These are phyloP conservation scores for Cercis canadensis DNA, from an alignment of 306 rosid species.

Conservation along the genomic window DNA sequence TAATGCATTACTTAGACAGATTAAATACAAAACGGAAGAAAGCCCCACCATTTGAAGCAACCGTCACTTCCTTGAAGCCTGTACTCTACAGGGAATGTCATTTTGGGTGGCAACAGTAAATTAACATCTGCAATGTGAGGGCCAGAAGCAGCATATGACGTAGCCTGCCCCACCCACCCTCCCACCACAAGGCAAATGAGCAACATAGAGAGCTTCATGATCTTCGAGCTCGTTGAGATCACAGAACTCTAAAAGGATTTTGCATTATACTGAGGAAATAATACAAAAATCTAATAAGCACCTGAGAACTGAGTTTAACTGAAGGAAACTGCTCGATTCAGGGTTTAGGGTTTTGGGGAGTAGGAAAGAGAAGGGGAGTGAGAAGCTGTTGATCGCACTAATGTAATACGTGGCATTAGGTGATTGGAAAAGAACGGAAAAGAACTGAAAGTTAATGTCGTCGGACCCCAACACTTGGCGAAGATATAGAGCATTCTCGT, in stretches of 20 bases:
- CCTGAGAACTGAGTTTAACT: too few species aligned
- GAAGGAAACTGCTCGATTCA: too few species aligned
- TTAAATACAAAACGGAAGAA: background rate
- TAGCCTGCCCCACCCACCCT: constrained; percentile 32
- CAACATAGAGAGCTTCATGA: constrained; percentile 35
- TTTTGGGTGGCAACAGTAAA: constrained; percentile 79
- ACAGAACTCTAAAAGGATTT: background rate
- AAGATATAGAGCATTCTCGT: too few species aligned
- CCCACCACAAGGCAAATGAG: constrained; percentile 38
- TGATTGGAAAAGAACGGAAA: too few species aligned
- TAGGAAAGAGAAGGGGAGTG: too few species aligned
- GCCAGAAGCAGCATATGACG: constrained; percentile 59
- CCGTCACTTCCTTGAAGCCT: constrained; percentile 93
- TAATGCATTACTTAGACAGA: background rate
- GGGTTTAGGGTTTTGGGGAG: too few species aligned
- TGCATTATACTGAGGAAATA: background rate
- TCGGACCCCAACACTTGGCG: too few species aligned
- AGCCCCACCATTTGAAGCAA: constrained; percentile 82
- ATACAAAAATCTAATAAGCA: too few species aligned
- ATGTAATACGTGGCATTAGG: too few species aligned
- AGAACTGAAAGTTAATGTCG: too few species aligned
- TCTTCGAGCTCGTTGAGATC: constrained; percentile 18
- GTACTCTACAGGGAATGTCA: constrained; percentile 83
- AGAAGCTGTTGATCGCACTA: too few species aligned
- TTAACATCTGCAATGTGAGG: constrained; percentile 94